These are phyloP conservation scores for Ormosia semicastrata DNA, from an alignment of 306 rosid genomes.

Conservation along the genomic window DNA sequence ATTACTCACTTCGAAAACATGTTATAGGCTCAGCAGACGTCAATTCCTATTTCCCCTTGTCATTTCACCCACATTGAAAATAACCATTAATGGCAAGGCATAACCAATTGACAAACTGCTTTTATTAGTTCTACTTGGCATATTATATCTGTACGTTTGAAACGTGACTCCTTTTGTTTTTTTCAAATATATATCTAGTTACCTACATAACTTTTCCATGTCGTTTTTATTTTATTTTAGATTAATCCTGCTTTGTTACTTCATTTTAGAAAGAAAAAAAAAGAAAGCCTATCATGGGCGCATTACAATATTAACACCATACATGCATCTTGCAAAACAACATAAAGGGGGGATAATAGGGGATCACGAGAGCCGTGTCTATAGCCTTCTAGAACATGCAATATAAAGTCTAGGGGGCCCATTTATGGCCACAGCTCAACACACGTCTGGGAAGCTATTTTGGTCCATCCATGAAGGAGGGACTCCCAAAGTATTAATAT, in stretches of 20 bases:
- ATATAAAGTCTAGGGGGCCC: not conserved
- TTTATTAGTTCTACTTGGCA: not conserved
- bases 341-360: not conserved
- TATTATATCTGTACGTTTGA: not conserved
- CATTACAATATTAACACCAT: not conserved
- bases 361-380: not conserved
- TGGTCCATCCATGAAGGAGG: not conserved
- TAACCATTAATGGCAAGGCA: not conserved
- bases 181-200: too few species aligned
- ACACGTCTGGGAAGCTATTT: not conserved
- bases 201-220: not conserved
- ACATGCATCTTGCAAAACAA: not conserved
- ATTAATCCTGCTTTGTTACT: not conserved
- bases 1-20: too few species aligned
- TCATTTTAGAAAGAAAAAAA: not conserved
- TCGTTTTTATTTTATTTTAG: not conserved
- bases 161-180: not conserved
- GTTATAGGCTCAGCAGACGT: too few species aligned
- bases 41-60: too few species aligned
- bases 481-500: not conserved
- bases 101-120: not conserved
- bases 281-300: not conserved
- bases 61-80: too few species aligned
- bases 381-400: constrained; percentile 4
- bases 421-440: not conserved